Conservation (phyloP, 1,139 yeast species). For the Suhomyces atakaporum region DNA sequence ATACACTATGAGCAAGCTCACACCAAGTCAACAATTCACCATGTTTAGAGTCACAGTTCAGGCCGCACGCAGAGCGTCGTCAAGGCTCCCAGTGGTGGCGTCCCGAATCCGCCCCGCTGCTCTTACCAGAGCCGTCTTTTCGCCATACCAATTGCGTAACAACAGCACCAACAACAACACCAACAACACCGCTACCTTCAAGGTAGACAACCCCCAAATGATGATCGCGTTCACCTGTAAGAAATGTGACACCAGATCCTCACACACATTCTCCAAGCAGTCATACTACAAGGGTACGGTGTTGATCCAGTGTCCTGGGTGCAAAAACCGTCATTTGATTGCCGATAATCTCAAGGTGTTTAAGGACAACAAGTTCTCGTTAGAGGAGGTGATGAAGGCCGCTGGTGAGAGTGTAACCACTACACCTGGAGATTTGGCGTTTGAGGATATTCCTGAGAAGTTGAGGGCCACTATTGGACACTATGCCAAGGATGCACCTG, state of each 20-base stretch:
- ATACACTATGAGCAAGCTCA: no score
- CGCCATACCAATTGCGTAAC: slow-evolving; percentile 4
- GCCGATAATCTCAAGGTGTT: slow-evolving; percentile 91
- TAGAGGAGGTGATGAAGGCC: slow-evolving; percentile 76
- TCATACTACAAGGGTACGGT: slow-evolving; percentile 89
- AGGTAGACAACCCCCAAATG: slow-evolving; percentile 69
- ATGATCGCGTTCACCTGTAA: slow-evolving; percentile 94
- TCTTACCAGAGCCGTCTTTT: not conserved
- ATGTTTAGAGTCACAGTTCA: slow-evolving; percentile 1
- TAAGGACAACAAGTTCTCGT: slow-evolving; percentile 68
- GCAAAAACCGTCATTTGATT: slow-evolving; percentile 83
- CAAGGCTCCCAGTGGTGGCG: not conserved
- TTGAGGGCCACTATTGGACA: slow-evolving; percentile 57
- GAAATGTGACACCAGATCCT: slow-evolving; percentile 78
- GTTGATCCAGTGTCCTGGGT: slow-evolving; percentile 87
- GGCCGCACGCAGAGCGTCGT: not conserved
- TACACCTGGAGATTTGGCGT: slow-evolving; percentile 61
- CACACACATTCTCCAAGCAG: slow-evolving; percentile 87
- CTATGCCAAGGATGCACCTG: slow-evolving; percentile 67
- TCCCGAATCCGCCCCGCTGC: not conserved
- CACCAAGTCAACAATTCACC: not conserved
- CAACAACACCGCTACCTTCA: slow-evolving; percentile 19
- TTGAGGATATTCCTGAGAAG: slow-evolving; percentile 74
- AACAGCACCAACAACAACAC: slow-evolving; percentile 7
- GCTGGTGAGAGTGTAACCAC: slow-evolving; percentile 75